Percentiles rank a stretch among this genome's conserved stretches.
Conservation (phyloP, 208 protist species). For the Herpetomonas tarakana region DNA sequence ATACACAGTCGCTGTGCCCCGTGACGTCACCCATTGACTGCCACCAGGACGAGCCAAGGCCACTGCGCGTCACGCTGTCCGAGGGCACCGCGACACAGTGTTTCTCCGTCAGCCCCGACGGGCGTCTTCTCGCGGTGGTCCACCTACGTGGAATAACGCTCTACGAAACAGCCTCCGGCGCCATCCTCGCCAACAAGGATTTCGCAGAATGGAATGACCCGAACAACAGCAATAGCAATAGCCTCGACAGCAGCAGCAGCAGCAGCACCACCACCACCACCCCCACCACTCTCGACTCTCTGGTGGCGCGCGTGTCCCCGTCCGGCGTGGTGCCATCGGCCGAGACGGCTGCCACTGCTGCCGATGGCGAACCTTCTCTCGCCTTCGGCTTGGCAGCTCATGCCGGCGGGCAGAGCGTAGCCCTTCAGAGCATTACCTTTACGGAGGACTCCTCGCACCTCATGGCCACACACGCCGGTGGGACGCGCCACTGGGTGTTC, state of each 20-base stretch:
- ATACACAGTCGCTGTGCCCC: constrained; percentile 21
- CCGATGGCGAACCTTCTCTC: not conserved
- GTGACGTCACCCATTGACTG: constrained; percentile 70
- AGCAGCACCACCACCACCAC: not conserved
- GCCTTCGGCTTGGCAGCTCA: no score
- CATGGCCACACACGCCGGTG: constrained; percentile 47
- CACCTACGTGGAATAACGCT: constrained; percentile 39
- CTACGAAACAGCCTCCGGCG: constrained; percentile 37
- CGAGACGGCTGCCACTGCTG: no score
- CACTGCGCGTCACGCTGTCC: constrained; percentile 46
- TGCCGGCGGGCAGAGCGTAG: not conserved
- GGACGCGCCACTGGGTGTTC: constrained; percentile 53
- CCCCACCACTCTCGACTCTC: not conserved
- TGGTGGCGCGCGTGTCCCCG: no score
- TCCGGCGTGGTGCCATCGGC: not conserved
- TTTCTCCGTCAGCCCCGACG: constrained; percentile 76
- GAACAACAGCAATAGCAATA: not conserved
- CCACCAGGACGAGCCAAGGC: constrained; percentile 43
- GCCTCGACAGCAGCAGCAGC: not conserved
- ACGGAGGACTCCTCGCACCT: constrained; percentile 49
- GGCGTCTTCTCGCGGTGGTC: constrained; percentile 46
- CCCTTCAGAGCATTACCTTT: constrained; percentile 38
- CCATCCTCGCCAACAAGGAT: constrained; percentile 27
- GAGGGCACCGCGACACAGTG: constrained; percentile 59
- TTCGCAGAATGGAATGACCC: constrained; percentile 17